These are phyloP conservation scores for Trichoderma citrinoviride DNA, from an alignment of 2,329 filamentous ascomycete species.

Conservation along the genomic window DNA sequence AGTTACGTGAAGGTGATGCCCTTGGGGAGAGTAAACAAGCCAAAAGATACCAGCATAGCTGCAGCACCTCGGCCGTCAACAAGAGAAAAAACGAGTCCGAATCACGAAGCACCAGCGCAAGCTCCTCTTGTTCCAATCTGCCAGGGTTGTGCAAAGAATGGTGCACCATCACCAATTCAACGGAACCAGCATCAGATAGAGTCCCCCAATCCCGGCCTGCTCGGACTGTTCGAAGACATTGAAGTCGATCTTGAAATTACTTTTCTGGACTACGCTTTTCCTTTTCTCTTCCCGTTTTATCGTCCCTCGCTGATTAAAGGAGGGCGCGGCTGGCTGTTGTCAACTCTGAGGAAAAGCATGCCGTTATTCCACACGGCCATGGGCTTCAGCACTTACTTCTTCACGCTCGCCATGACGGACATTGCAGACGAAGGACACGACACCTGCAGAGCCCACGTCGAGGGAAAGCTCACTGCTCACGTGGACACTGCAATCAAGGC, in stretches of 20 bases:
- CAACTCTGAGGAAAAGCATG: constrained; percentile 47
- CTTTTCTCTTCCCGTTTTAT: constrained; percentile 57
- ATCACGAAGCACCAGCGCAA: background rate
- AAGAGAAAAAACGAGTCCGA: background rate
- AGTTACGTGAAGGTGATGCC: constrained; percentile 14
- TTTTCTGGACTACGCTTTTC: constrained; percentile 42
- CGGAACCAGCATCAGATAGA: background rate
- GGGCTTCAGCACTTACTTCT: constrained; percentile 50
- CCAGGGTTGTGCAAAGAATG: background rate
- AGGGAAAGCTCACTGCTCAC: background rate
- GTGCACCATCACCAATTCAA: background rate
- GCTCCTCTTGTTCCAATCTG: no score
- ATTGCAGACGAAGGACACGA: constrained; percentile 21
- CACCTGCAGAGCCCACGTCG: background rate
- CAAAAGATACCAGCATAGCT: background rate
- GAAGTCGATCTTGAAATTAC: constrained; percentile 7
- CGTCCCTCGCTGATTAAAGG: constrained; percentile 46
- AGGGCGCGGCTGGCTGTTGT: constrained; percentile 52
- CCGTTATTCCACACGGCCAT: constrained; percentile 50
- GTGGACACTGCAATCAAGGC: constrained; percentile 1
- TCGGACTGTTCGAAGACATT: constrained; percentile 3
- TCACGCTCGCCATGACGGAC: constrained; percentile 36
- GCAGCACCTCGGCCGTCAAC: background rate
- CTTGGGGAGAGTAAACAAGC: background rate
- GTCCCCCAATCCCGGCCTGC: background rate